Conservation (phyloP, 768 basidiomycete genomes). For the Tricholoma terreum region DNA sequence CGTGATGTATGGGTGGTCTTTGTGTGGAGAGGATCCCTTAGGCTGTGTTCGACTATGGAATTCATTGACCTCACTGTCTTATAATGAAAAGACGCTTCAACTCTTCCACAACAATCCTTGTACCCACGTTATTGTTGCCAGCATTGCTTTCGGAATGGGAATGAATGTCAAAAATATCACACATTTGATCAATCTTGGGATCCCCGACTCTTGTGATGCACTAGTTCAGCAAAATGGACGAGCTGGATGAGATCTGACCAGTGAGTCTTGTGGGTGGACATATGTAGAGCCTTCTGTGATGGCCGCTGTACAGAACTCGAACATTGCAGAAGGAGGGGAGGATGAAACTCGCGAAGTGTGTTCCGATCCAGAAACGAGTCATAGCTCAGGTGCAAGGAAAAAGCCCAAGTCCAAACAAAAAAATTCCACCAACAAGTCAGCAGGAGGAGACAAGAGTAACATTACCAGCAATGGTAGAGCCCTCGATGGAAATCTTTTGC, state of each 20-base stretch:
- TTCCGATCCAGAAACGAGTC: neutral
- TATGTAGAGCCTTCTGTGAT: conserved; percentile 4
- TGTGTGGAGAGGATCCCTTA: neutral
- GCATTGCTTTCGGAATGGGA: conserved; percentile 7
- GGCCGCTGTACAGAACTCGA: neutral
- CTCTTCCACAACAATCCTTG: neutral
- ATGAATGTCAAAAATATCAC: conserved; percentile 9
- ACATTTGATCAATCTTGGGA: conserved; percentile 8
- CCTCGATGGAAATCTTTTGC: neutral
- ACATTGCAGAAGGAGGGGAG: neutral
- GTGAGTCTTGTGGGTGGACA: conserved; percentile 4
- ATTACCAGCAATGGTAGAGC: neutral
- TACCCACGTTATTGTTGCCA: conserved; percentile 5
- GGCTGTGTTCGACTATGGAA: conserved; percentile 5
- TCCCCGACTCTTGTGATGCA: conserved; percentile 3
- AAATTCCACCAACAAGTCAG: neutral
- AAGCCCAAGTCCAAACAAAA: neutral
- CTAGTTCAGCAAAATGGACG: conserved; percentile 10
- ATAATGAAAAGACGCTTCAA: conserved; percentile 1
- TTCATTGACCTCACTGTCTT: conserved; percentile 2
- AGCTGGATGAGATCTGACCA: conserved; percentile 4
- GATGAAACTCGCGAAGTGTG: neutral
- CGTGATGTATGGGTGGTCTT: conserved; percentile 5
- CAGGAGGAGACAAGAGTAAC: neutral
- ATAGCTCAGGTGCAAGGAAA: neutral